Evolutionary conservation across 768 basidiomycete genomes (phyloP).

Genomic region (Boletus vermiculosoides): DNA sequence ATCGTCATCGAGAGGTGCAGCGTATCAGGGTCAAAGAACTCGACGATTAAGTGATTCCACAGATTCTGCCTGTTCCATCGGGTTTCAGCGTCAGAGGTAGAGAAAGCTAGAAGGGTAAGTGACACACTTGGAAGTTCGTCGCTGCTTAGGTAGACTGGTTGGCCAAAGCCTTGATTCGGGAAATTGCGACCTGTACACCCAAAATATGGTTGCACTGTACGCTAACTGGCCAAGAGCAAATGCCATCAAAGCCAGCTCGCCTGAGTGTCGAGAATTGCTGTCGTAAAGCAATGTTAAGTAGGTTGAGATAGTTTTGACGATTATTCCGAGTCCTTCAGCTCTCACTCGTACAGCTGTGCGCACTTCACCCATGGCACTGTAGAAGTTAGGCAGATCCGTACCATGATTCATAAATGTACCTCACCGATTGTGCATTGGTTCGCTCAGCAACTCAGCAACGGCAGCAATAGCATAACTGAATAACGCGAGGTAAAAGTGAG

Average conservation of each 20-base stretch:
- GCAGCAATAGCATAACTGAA: conserved; percentile 72
- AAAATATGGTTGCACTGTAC: conserved; percentile 61
- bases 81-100: not conserved
- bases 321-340: conserved; percentile 84
- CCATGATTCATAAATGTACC: conserved; percentile 19
- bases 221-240: conserved; percentile 85
- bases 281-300: conserved; percentile 63
- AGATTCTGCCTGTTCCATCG: not conserved
- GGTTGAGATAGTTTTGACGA: conserved; percentile 68
- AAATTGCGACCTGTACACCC: conserved; percentile 51
- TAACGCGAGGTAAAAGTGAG: conserved; percentile 62
- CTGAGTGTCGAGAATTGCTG: conserved; percentile 28
- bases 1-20: conserved; percentile 74
- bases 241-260: conserved; percentile 64
- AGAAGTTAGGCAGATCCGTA: conserved; percentile 20
- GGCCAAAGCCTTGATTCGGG: conserved; percentile 37
- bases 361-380: conserved; percentile 67
- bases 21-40: conserved; percentile 46
- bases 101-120: not conserved
- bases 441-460: conserved; percentile 72
- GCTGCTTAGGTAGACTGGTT: conserved; percentile 22
- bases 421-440: conserved; percentile 78
- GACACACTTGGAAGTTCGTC: conserved; percentile 18
- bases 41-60: conserved; percentile 7
- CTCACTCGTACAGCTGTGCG: conserved; percentile 70